Evolutionary conservation across 2,329 filamentous ascomycete genomes (phyloP), one percentile per base, ranked within the genome.

Genomic region (Penicillium sp.): DNA sequence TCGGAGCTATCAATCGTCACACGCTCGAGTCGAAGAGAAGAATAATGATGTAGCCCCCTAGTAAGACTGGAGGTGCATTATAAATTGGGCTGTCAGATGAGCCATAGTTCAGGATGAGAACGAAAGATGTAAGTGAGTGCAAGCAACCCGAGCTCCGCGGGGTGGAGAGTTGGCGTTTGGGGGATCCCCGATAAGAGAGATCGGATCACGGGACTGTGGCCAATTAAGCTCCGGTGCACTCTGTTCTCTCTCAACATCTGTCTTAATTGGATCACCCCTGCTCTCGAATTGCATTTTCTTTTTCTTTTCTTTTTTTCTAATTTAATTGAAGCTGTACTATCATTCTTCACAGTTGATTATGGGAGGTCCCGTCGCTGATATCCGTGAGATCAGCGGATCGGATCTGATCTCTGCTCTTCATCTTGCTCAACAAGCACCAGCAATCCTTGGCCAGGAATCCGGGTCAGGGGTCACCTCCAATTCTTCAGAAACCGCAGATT

Each of bases 401-500:
- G 67, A 81, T 78, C 71, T 84, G 72, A 62, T 79, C 75, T 71
- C 79, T 72, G 70, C 74, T 31, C 73, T 80, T 37, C 73, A 66
- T 42, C 69, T 78, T 33, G 75, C 78, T 27, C 77, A 78, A 59
- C 72, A 75, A 67, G 75, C 78, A 45, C 71, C 77, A 19, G 51
- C 69, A n/a, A 70, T 80, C 27, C 70, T 80, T 35, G 63, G 60
- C 42, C 52, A 59, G 76, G 62, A 83, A 75, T 67, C 82, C 82
- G 45, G 80, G 82, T 7, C 82, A 81, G 62, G 66, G 60, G 53
- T 63, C 50, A 46, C 71, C 78, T n/a, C 84, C 79, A 74, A 82
- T 79, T 49, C 78, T 41, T 72, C 75, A 31, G 93, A 97, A 73
- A 87, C 87, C 0, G 82, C 89, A 54, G 91, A 96, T 64, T 82